phyloP scores from a whole-genome alignment of 2,329 filamentous ascomycete genomes.

The Dactylella cylindrospora region DNA sequence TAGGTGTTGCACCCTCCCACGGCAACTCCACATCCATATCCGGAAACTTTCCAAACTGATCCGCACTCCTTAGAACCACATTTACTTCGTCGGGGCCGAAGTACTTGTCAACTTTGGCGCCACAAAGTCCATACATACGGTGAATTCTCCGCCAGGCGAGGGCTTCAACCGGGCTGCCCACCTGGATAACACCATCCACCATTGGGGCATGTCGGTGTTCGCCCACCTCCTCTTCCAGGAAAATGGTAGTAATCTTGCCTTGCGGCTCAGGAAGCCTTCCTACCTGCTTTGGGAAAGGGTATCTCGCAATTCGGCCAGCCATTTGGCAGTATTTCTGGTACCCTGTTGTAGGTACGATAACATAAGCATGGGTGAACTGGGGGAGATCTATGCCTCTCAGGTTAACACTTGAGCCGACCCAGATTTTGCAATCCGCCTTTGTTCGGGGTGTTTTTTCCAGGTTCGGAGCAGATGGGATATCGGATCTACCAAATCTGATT shows the following conservation, averaged over 20 bases:
- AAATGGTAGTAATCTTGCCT: constrained; percentile 33
- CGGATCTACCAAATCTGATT: constrained; percentile 24
- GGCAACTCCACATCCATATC: constrained; percentile 28
- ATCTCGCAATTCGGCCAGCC: constrained; percentile 36
- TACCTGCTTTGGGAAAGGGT: constrained; percentile 17
- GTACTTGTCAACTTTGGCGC: constrained; percentile 28
- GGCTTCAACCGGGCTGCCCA: constrained; percentile 36
- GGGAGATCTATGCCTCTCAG: constrained; percentile 25
- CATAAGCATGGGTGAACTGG: constrained; percentile 40
- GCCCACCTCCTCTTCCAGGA: constrained; percentile 22
- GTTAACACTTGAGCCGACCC: constrained; percentile 12
- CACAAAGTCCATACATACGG: constrained; percentile 38
- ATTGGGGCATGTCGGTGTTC: constrained; percentile 18
- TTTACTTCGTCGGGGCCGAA: constrained; percentile 18
- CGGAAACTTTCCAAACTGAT: constrained; percentile 17
- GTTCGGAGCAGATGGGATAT: constrained; percentile 10
- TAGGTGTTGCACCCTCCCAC: constrained; percentile 27
- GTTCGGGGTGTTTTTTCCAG: constrained; percentile 6
- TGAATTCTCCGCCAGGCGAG: constrained; percentile 41
- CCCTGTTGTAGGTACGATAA: constrained; percentile 31
- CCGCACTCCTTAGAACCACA: constrained; percentile 19
- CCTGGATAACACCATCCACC: constrained; percentile 38
- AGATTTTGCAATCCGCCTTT: constrained; percentile 30
- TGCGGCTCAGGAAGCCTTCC: constrained; percentile 12
- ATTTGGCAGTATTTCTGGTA: constrained; percentile 38